Conservation (phyloP, 768 basidiomycete genomes). For the Suillus subluteus region DNA sequence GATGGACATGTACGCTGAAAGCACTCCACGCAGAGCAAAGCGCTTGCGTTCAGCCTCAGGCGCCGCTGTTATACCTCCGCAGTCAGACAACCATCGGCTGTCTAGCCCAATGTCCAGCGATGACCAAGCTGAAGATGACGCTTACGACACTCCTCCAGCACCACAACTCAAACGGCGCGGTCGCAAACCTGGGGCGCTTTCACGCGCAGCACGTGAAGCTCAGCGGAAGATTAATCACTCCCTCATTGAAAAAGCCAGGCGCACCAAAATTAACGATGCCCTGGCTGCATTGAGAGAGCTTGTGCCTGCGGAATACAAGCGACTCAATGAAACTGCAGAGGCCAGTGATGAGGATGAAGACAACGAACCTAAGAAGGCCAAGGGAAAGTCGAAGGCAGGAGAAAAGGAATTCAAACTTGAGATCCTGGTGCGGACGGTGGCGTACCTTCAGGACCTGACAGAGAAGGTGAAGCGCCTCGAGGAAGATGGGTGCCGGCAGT, state of each 20-base stretch:
- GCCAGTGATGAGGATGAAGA: constrained; percentile 38
- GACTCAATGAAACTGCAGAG: constrained; percentile 33
- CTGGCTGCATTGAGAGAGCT: constrained; percentile 75
- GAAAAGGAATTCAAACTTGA: constrained; percentile 94
- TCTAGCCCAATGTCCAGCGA: constrained; percentile 19
- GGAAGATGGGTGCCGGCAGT: constrained; percentile 23
- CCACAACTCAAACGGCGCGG: constrained; percentile 63
- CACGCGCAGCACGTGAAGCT: constrained; percentile 79
- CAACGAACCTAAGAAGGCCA: constrained; percentile 33
- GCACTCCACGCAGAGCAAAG: constrained; percentile 50
- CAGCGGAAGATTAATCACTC: constrained; percentile 93
- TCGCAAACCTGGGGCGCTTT: constrained; percentile 69
- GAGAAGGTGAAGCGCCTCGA: constrained; percentile 54
- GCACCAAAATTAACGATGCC: constrained; percentile 96
- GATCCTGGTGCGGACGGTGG: constrained; percentile 81
- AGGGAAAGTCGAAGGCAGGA: constrained; percentile 43
- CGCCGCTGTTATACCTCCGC: constrained; percentile 13
- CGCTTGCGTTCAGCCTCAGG: constrained; percentile 35
- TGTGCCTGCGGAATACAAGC: constrained; percentile 65
- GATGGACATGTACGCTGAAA: constrained; percentile 38
- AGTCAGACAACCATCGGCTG: constrained; percentile 6
- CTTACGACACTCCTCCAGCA: constrained; percentile 22
- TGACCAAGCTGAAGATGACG: constrained; percentile 33
- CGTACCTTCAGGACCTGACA: constrained; percentile 74
- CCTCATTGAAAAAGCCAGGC: constrained; percentile 89